phyloP scores from a whole-genome alignment of 345 rosid genomes.

The Rubroshorea leprosula region DNA sequence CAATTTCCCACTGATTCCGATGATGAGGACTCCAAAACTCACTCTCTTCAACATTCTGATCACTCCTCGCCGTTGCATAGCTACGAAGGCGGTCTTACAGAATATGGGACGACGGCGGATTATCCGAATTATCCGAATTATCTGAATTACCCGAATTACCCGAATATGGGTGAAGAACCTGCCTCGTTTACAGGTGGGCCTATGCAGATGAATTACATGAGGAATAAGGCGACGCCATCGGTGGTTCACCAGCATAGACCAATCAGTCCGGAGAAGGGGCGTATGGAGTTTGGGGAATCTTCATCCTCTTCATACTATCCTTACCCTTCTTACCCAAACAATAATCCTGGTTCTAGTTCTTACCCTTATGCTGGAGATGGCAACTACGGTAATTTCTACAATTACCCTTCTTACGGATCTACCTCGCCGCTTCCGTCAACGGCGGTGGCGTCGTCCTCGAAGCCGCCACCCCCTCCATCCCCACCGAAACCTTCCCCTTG shows the following conservation, averaged over 20 bases:
- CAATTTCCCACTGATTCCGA: slow-evolving; percentile 46
- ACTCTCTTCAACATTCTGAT: slow-evolving; percentile 39
- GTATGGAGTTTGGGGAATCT: slow-evolving; percentile 46
- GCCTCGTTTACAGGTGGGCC: slow-evolving; percentile 33
- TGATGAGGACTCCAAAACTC: slow-evolving; percentile 30
- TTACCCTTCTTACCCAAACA: slow-evolving; percentile 2
- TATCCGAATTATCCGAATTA: slow-evolving; percentile 24
- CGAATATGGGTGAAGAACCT: slow-evolving; percentile 5
- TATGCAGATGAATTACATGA: slow-evolving; percentile 78
- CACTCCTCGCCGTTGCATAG: slow-evolving; percentile 52
- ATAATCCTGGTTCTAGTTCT: slow-evolving; percentile 22
- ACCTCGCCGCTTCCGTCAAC: slow-evolving; percentile 20
- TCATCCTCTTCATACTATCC: slow-evolving; percentile 45
- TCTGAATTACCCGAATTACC: slow-evolving; percentile 21
- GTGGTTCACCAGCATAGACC: slow-evolving; percentile 68
- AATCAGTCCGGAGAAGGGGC: slow-evolving; percentile 38
- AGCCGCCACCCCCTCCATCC: slow-evolving; percentile 79
- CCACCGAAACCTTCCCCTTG: slow-evolving; percentile 62
- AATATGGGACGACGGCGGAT: too few relatives aligned
- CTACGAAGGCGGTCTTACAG: slow-evolving; percentile 16
- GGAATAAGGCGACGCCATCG: slow-evolving; percentile 51
- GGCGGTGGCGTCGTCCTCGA: slow-evolving; percentile 31
- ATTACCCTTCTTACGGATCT: slow-evolving; percentile 32
- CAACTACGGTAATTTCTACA: slow-evolving; percentile 25
- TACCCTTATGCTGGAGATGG: slow-evolving; percentile 27